Conservation (phyloP, 208 protist genomes). For the Wallacemonas sp. region DNA sequence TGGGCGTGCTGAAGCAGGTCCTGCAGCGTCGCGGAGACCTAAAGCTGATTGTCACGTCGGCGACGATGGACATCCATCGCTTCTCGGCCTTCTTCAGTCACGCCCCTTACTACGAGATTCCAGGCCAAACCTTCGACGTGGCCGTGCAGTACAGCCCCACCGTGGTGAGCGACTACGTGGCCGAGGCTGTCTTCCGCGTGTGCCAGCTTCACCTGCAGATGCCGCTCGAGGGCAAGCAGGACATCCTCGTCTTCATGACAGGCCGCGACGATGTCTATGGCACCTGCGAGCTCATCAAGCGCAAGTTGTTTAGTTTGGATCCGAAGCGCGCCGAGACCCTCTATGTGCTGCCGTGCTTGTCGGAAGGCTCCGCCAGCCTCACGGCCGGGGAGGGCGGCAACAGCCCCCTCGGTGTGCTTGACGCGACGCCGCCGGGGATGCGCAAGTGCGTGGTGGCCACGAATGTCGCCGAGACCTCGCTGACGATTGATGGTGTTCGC, state of each 20-base stretch:
- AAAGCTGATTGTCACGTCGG: conserved; percentile 99
- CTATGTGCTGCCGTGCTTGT: conserved; percentile 89
- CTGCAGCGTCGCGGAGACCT: conserved; percentile 88
- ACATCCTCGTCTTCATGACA: conserved; percentile 99
- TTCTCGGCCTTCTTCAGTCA: conserved; percentile 97
- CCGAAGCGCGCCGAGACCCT: conserved; percentile 94
- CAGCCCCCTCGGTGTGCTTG: conserved; percentile 93
- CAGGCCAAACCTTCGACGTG: conserved; percentile 95
- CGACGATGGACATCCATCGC: conserved; percentile 98
- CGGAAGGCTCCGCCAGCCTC: conserved; percentile 92
- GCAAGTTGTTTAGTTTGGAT: conserved; percentile 87
- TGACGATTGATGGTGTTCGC: conserved; percentile 98
- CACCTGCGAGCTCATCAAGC: conserved; percentile 84
- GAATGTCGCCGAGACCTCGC: conserved; percentile 99
- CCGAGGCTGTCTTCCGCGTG: conserved; percentile 80
- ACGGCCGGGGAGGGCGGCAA: conserved; percentile 38
- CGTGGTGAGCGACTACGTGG: conserved; percentile 81
- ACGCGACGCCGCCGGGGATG: conserved; percentile 87
- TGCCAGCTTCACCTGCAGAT: conserved; percentile 87
- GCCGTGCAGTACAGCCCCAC: conserved; percentile 74
- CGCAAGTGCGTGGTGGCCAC: conserved; percentile 99
- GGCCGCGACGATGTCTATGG: conserved; percentile 98
- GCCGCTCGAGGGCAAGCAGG: conserved; percentile 84
- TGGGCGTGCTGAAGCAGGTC: conserved; percentile 95
- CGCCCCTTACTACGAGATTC: conserved; percentile 96